Base-by-base conservation (phyloP, 1,139 yeast genomes). In the Meyerozyma elateridarum region DNA sequence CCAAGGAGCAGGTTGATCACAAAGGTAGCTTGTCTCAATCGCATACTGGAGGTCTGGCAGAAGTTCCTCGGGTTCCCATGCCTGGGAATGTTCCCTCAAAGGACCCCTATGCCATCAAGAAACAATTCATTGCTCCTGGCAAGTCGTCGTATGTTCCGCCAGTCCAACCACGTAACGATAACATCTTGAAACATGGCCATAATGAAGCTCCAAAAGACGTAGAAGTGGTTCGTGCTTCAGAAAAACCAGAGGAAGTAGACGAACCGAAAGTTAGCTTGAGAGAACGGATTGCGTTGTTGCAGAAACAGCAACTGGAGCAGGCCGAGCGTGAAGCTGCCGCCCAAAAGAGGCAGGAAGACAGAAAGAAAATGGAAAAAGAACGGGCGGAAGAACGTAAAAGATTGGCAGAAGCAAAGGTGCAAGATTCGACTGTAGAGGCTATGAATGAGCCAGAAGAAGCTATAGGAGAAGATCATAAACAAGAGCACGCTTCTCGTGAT, bases 211-310 rank as follows among this genome's bases (percentile, higher is more conserved):
- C 49, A 4, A 32, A 37, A 8, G 48, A 45, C 20, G 42, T 45
- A 6, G 61, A 60, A 14, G 45, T 60, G 4, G 61, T 56, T 15
- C 52, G 44, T 35, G 46, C 49, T 22, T 39, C 46, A 12, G 51
- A 47, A 22, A 51, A 38, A 17, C 43, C 46, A 9, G 42, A 66
- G 37, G 78, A 73, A 36, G 69, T 63, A 5, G 76, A 65, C 17
- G 74, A 64, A 16, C 95, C 96, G 8, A 80, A 83, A 45, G 60
- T 88, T 62, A 81, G 94, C 36, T 66, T 91, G 49, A 84, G 84
- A 51, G 96, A 91, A 44, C 73, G 97, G 42, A 87, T 91, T 51
- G 85, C 85, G 8, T 52, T 85, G 49, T 65, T 91, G 34, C 95
- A 89, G 52, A 76, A 85, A 50, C 79, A 79, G 37, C 96, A 85